Percentiles rank a stretch among this genome's conserved stretches.
Conservation (phyloP, 108 stramenopile genomes). For the Skeletonema potamos region DNA sequence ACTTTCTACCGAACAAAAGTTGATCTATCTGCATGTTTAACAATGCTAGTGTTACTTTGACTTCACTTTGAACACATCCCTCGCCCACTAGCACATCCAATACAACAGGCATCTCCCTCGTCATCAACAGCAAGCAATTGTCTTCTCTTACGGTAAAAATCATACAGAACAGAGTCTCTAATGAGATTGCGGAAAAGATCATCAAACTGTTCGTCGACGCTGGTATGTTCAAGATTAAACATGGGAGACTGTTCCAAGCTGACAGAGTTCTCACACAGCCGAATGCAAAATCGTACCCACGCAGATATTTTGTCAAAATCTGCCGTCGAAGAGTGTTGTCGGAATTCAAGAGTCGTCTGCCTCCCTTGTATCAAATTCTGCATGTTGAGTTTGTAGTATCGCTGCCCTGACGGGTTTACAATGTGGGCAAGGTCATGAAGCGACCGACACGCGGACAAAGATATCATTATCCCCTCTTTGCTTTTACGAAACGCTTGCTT, state of each 20-base stretch:
- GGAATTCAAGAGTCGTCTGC: constrained; percentile 28
- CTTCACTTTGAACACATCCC: not conserved
- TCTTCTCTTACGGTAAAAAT: constrained; percentile 2
- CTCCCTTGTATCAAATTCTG: constrained; percentile 15
- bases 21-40: too few relatives aligned
- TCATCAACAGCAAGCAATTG: not conserved
- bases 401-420: constrained; percentile 5
- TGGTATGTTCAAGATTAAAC: not conserved
- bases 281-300: constrained; percentile 19
- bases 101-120: constrained; percentile 3
- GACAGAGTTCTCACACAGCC: constrained; percentile 13
- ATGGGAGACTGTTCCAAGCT: constrained; percentile 7
- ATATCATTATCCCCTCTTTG: constrained; percentile 1
- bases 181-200: constrained; percentile 6
- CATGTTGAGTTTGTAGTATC: constrained; percentile 27
- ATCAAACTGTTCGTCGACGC: constrained; percentile 13
- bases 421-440: constrained; percentile 1
- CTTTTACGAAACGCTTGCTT: not conserved
- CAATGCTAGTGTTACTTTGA: too few relatives aligned
- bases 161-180: not conserved
- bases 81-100: not conserved
- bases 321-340: constrained; percentile 19
- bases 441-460: not conserved
- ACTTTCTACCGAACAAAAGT: too few relatives aligned
- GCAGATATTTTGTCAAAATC: constrained; percentile 2